Base-by-base conservation (phyloP, 805 yeast genomes). In the Candida sonorensis region DNA sequence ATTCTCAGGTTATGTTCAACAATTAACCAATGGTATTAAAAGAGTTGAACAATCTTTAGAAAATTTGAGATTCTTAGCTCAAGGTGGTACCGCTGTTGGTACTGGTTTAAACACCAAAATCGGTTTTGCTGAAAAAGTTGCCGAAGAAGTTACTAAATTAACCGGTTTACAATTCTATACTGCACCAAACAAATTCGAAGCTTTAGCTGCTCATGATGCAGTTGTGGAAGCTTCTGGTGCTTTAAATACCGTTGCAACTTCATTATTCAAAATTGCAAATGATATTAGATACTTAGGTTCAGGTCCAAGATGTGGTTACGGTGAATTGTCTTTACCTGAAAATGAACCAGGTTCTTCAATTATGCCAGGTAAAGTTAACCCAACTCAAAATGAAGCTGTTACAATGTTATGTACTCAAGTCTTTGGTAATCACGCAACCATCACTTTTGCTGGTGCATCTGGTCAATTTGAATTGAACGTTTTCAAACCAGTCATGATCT, bases 21-120 rank as follows among this genome's bases (percentile, higher is more conserved):
- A 92, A 69, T 61, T 92, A 44, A 75, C 82, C 51, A 84, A 87
- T 58, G 97, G 97, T 59, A 81, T 92, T 46, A 81, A 66, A 46
- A 77, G 98, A 61, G 81, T 92, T 40, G 85, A 86, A 67, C 65
- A 66, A 42, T 61, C 81, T 32, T 72, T 92, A 45, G 84, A 84
- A 47, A 77, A 77, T 62, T 71, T 92, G 58, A 72, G 79, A 52
- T 76, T 59, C 59, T 75, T 92, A 49, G 98, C 98, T 29, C 98
- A 92, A 71, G 98, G 98, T 69, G 98, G 98, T 68, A 92, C 98
- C 42, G 98, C 98, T 41, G 98, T 92, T 35, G 98, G 98, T 51
- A 92, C 98, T 35, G 98, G 98, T 46, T 75, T 92, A 51, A 92
- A 92, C 77, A 90, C 97, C 64, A 80, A 65, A 59, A 74, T 76